Base-by-base conservation (phyloP, 2,329 filamentous ascomycete genomes). In the Colletotrichum phormii region DNA sequence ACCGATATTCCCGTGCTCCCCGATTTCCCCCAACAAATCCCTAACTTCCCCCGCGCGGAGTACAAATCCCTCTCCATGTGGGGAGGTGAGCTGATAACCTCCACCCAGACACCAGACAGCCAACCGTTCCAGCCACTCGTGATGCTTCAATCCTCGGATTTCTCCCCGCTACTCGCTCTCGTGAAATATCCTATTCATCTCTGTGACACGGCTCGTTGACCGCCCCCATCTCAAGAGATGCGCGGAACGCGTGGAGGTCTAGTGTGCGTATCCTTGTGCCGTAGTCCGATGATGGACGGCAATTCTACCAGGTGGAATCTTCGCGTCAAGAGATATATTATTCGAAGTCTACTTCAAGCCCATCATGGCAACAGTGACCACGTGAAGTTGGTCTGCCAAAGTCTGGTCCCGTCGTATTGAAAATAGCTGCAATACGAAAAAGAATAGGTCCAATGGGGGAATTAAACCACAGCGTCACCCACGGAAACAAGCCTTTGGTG, bases 21-120 rank as follows among this genome's bases (percentile, higher is more conserved):
- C 59, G 8, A n/a, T 33, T 51, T 22, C 65, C 33, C 35, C 61
- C 24, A 62, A 46, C 13, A 35, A 26, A 35, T n/a, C 61, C 53
- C 67, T 46, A 53, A 63, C 13, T n/a, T 70, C 66, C 67, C 67
- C 67, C 67, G 67, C 67, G 67, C 67, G 63, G 63, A 71, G 63
- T 60, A 55, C 24, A 15, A 9, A n/a, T 46, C 18, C 42, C 15
- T 33, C 9, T 7, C 18, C 46, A 63, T 53, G 60, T 63, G 60
- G 46, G 42, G 42, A 11, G 24, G 35, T 51, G 5, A 24, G 9
- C 13, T 53, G 11, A 29, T 18, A 33, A 62, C 7, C 65, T 62
- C 49, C 46, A 15, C 24, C 29, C 11, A 26, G 42, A 53, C 18
- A 24, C 6, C 18, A 24, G 18, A 42, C 15, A 12, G 18, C 33